phyloP scores from a whole-genome alignment of 139 green algal genomes.

The Haematococcus lacustris region DNA sequence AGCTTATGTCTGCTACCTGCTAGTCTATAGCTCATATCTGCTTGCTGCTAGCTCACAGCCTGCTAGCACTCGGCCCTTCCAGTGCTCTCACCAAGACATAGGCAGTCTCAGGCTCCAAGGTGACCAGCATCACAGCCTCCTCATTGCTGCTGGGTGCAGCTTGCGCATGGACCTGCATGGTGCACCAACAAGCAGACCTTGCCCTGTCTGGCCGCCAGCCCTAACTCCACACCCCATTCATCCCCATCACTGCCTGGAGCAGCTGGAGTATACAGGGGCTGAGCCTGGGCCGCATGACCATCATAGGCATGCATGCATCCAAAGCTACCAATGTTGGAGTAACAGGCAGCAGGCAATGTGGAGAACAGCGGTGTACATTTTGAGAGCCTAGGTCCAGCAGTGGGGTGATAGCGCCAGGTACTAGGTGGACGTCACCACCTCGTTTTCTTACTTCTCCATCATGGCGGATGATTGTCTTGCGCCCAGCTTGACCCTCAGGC shows the following conservation, averaged over 20 bases:
- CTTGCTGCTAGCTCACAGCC: not conserved
- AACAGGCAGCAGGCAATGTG: not conserved
- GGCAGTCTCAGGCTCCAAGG: conserved; percentile 33
- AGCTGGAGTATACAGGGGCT: too few relatives aligned
- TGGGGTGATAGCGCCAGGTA: not conserved
- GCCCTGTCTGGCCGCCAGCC: not conserved
- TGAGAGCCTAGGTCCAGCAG: not conserved
- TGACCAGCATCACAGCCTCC: conserved; percentile 21
- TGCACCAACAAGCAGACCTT: not conserved
- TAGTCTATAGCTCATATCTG: not conserved
- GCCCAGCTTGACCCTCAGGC: not conserved
- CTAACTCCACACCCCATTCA: not conserved
- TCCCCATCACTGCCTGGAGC: not conserved
- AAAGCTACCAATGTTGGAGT: not conserved
- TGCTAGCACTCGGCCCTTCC: not conserved
- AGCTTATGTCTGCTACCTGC: not conserved
- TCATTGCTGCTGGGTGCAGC: conserved; percentile 16
- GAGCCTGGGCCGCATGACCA: not conserved
- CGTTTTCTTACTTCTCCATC: not conserved
- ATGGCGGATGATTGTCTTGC: not conserved
- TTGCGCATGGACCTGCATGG: conserved; percentile 10
- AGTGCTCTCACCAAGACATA: conserved; percentile 27
- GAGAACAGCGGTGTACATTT: not conserved
- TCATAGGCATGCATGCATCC: not conserved
- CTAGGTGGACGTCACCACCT: not conserved